Evolutionary conservation across 2,329 filamentous ascomycete species (phyloP).

Genomic region (Penicillium sp.): DNA sequence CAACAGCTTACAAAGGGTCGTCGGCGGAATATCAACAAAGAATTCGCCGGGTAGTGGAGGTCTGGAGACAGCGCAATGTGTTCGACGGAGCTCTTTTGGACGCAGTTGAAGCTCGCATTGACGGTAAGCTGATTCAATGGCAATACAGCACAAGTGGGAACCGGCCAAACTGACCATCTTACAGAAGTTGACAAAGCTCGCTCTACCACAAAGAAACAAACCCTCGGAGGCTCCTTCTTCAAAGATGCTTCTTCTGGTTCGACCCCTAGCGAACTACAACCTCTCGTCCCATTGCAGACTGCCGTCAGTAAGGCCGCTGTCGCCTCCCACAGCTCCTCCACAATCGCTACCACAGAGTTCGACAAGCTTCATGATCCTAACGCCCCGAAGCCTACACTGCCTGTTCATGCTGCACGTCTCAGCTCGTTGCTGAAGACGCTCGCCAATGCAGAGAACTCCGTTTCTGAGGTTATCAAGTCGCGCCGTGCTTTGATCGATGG

Average conservation of each 20-base stretch:
- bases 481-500: slow-evolving; percentile 72
- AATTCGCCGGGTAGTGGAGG: slow-evolving; percentile 82
- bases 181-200: slow-evolving; percentile 56
- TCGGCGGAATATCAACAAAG: slow-evolving; percentile 83
- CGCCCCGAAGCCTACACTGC: slow-evolving; percentile 68
- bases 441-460: slow-evolving; percentile 80
- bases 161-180: background rate
- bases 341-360: slow-evolving; percentile 74
- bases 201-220: slow-evolving; percentile 51
- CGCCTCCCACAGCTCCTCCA: slow-evolving; percentile 62
- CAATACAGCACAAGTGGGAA: background rate
- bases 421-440: slow-evolving; percentile 86
- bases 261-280: slow-evolving; percentile 71
- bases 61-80: slow-evolving; percentile 83
- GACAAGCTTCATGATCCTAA: slow-evolving; percentile 73
- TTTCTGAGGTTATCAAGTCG: slow-evolving; percentile 84
- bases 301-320: slow-evolving; percentile 68
- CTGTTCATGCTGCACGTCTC: slow-evolving; percentile 85
- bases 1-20: slow-evolving; percentile 85
- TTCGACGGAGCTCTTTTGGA: slow-evolving; percentile 78
- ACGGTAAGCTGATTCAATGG: slow-evolving; percentile 54
- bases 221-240: slow-evolving; percentile 68
- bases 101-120: slow-evolving; percentile 72
- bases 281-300: slow-evolving; percentile 70
- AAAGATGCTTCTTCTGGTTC: slow-evolving; percentile 50